Conservation (phyloP, 768 basidiomycete genomes). For the Leucocoprinus leucothites region DNA sequence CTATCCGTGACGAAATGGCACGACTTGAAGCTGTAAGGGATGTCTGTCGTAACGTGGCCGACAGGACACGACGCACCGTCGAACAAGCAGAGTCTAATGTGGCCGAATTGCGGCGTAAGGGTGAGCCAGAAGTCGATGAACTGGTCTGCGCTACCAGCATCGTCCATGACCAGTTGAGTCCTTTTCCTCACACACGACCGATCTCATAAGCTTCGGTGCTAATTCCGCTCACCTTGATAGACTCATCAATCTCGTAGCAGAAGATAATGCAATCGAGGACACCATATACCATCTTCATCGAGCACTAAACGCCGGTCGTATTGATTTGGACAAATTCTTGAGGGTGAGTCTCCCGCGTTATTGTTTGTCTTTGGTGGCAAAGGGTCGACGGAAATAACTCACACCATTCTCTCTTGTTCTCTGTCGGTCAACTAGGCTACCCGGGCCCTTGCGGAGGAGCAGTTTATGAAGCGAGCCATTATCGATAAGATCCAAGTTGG, state of each 20-base stretch:
- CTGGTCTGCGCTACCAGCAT: constrained; percentile 93
- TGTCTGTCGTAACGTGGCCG: constrained; percentile 80
- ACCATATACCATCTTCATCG: constrained; percentile 96
- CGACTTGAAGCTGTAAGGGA: constrained; percentile 89
- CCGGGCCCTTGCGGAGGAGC: constrained; percentile 88
- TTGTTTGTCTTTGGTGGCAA: constrained; percentile 5
- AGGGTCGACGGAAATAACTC: constrained; percentile 9
- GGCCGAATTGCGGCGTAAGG: constrained; percentile 73
- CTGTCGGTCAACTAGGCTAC: constrained; percentile 51
- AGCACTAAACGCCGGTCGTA: constrained; percentile 85
- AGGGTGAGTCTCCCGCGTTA: constrained; percentile 52
- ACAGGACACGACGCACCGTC: constrained; percentile 62
- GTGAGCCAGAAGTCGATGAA: constrained; percentile 94
- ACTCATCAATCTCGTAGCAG: constrained; percentile 95
- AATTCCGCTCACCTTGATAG: constrained; percentile 36
- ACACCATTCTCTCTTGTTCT: not conserved
- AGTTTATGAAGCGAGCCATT: constrained; percentile 94
- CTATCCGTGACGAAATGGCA: constrained; percentile 95
- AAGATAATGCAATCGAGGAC: constrained; percentile 98
- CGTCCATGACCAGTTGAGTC: constrained; percentile 90
- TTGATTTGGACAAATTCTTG: constrained; percentile 93
- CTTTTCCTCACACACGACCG: constrained; percentile 11
- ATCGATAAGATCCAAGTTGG: constrained; percentile 83
- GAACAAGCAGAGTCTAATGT: constrained; percentile 70
- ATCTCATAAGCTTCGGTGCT: not conserved